phyloP scores from a whole-genome alignment of 2,329 filamentous ascomycete genomes.

The Fusarium sp. region DNA sequence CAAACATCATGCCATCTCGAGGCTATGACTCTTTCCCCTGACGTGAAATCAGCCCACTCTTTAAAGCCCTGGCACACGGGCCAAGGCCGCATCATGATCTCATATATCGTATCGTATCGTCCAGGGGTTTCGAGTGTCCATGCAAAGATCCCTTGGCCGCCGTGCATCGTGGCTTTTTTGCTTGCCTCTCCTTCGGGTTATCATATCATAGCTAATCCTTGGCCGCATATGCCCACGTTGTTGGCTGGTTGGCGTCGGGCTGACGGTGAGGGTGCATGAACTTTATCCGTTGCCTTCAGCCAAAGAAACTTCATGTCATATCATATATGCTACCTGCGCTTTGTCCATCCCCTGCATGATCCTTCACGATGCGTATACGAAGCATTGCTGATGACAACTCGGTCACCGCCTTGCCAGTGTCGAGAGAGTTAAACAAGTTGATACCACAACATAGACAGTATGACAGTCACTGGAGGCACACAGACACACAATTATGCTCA shows the following conservation, averaged over 20 bases:
- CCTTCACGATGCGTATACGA: not conserved
- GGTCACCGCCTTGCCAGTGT: not conserved
- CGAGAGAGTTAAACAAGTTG: not conserved
- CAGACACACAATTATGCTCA: not conserved
- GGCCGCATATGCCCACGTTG: conserved; percentile 13
- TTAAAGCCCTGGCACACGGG: not conserved
- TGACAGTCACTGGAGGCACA: not conserved
- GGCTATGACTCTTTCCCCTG: not conserved
- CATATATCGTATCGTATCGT: not conserved
- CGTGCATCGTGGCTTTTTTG: conserved; percentile 10
- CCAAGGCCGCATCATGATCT: conserved; percentile 11
- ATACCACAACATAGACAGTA: too few species aligned
- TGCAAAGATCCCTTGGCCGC: not conserved
- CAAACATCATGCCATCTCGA: conserved; percentile 9
- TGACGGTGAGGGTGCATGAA: conserved; percentile 10
- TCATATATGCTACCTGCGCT: not conserved
- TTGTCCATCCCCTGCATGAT: not conserved
- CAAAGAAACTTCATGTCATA: not conserved
- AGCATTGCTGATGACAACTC: not conserved
- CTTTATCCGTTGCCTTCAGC: conserved; percentile 7
- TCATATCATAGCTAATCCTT: conserved; percentile 22
- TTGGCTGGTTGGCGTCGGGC: not conserved
- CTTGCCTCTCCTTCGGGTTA: conserved; percentile 16
- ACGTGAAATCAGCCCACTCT: conserved; percentile 12
- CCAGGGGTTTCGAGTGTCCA: not conserved